phyloP scores from a whole-genome alignment of 2,329 filamentous ascomycete genomes.

The Talaromyces sp. region DNA sequence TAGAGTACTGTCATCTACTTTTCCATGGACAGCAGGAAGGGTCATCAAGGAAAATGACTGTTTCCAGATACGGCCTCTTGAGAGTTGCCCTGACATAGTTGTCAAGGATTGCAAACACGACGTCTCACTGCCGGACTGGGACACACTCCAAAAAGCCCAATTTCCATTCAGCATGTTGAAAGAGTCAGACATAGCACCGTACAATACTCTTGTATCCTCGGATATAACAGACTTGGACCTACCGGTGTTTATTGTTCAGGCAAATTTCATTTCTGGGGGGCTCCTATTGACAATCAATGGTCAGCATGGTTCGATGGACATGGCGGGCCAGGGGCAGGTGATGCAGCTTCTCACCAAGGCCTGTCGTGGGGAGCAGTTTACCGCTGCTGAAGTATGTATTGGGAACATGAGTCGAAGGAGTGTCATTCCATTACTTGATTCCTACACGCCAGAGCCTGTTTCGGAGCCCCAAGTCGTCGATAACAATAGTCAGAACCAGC shows the following conservation, averaged over 20 bases:
- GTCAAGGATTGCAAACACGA: not conserved
- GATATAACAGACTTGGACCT: constrained; percentile 5
- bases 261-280: constrained; percentile 46
- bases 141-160: constrained; percentile 29
- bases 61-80: constrained; percentile 1
- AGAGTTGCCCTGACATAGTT: not conserved
- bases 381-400: constrained; percentile 36
- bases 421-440: constrained; percentile 38
- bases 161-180: constrained; percentile 50
- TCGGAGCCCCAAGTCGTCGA: not conserved
- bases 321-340: constrained; percentile 45
- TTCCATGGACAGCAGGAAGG: constrained; percentile 19
- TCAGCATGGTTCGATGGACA: constrained; percentile 51
- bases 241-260: constrained; percentile 46
- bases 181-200: constrained; percentile 40
- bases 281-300: constrained; percentile 47
- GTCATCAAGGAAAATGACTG: not conserved
- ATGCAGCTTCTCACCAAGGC: constrained; percentile 49
- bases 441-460: constrained; percentile 8
- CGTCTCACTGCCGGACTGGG: constrained; percentile 44
- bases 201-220: constrained; percentile 31
- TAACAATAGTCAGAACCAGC: not conserved
- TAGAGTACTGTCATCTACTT: constrained; percentile 31
- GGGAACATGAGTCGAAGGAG: constrained; percentile 41
- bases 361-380: constrained; percentile 44